A percentile compares a stretch with the other conserved stretches of the same genome.
phyloP scores from a whole-genome alignment of 768 basidiomycete genomes.

The Psilocybe azurescens region DNA sequence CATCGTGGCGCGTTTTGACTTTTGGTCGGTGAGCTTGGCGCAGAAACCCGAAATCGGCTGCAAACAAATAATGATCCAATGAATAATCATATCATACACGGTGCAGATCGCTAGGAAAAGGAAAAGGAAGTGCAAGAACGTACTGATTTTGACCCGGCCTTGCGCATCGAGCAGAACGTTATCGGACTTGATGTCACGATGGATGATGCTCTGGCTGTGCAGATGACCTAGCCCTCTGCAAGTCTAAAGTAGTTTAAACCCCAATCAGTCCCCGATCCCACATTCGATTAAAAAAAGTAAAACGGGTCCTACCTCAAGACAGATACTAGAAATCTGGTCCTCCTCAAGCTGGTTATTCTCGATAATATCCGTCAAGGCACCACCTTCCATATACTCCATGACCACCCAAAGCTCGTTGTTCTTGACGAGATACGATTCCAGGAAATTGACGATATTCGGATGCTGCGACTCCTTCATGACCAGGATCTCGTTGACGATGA shows the following conservation, averaged over 20 bases:
- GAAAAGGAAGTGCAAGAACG: constrained; percentile 34
- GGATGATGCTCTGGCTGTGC: constrained; percentile 93
- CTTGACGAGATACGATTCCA: constrained; percentile 90
- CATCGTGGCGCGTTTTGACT: constrained; percentile 98
- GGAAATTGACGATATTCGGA: constrained; percentile 96
- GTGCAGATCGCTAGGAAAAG: not conserved
- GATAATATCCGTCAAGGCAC: constrained; percentile 96
- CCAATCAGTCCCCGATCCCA: not conserved
- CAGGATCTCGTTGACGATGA: constrained; percentile 96
- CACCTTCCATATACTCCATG: constrained; percentile 99
- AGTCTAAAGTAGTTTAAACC: constrained; percentile 55
- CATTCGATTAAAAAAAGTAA: not conserved
- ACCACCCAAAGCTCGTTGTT: constrained; percentile 94
- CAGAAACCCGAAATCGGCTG: constrained; percentile 98
- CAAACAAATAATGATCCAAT: constrained; percentile 3
- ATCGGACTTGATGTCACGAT: constrained; percentile 97
- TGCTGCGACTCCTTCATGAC: constrained; percentile 99
- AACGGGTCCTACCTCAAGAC: constrained; percentile 71
- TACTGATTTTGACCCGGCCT: constrained; percentile 97
- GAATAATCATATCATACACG: not conserved
- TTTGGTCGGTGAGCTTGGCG: constrained; percentile 94
- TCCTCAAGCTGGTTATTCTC: constrained; percentile 96
- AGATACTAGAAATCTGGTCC: constrained; percentile 93
- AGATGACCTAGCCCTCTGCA: constrained; percentile 94
- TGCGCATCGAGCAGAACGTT: constrained; percentile 93